Conservation (phyloP, 139 green algal species). For the Coccomyxa sp. region DNA sequence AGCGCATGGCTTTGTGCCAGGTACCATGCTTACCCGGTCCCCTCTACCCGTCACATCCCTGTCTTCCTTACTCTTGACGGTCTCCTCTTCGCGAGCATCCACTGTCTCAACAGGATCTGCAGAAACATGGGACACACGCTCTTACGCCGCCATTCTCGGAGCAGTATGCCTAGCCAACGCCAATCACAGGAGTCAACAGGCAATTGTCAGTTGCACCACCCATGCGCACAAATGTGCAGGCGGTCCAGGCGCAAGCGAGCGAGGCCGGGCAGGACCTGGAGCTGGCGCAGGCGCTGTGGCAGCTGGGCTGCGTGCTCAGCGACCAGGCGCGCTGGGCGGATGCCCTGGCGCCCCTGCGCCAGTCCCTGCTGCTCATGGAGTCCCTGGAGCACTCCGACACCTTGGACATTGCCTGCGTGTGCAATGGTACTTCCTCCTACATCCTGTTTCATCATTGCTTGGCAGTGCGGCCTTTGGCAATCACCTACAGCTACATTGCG, state of each 20-base stretch:
- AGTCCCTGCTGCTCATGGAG: constrained; percentile 11
- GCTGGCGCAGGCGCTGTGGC: constrained; percentile 10
- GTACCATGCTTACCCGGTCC: background rate
- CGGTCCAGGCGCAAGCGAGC: constrained; percentile 5
- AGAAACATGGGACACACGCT: no score
- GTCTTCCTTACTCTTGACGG: no score
- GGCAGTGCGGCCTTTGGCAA: background rate
- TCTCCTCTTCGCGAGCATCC: no score
- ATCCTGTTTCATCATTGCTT: background rate
- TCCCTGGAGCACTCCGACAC: constrained; percentile 5
- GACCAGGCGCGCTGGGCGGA: constrained; percentile 13
- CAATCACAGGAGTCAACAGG: no score
- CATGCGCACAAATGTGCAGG: no score
- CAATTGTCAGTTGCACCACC: no score
- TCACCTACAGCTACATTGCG: background rate
- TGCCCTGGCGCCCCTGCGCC: constrained; percentile 9
- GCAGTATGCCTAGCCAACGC: no score
- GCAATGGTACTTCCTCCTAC: constrained; percentile 9
- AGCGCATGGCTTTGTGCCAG: constrained; percentile 19
- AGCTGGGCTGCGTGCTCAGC: constrained; percentile 11
- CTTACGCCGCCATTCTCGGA: no score
- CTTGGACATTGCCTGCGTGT: constrained; percentile 19
- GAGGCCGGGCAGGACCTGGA: constrained; percentile 8
- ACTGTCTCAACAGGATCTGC: no score
- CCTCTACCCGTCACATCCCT: no score